A percentile compares a stretch with the other conserved stretches of the same genome.
Evolutionary conservation across 805 yeast genomes (phyloP).

Genomic region (Pichia paraexigua): DNA sequence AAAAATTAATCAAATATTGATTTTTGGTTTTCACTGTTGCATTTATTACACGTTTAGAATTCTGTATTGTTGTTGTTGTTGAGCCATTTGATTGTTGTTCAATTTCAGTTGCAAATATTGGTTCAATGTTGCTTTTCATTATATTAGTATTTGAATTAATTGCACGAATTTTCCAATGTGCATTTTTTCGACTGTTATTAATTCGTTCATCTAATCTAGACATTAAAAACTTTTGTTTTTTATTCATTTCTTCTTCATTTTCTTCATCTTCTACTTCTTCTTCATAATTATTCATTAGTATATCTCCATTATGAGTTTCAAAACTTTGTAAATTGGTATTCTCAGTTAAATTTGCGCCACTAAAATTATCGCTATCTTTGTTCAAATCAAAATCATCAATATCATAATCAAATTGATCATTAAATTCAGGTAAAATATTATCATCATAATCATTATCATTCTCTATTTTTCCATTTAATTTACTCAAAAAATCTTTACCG

Average conservation of each 20-base stretch:
- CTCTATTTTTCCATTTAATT: slow-evolving; percentile 4
- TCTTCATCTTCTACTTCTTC: not conserved
- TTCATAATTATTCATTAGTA: not conserved
- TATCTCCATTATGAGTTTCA: not conserved
- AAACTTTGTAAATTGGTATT: not conserved
- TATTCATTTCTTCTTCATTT: not conserved
- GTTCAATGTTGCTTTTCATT: not conserved
- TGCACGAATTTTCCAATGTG: slow-evolving; percentile 10
- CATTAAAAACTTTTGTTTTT: slow-evolving; percentile 1
- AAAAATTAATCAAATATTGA: slow-evolving; percentile 14
- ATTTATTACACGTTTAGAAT: not conserved
- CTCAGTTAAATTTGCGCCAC: slow-evolving; percentile 1
- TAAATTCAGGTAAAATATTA: slow-evolving; percentile 1
- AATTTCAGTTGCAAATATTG: not conserved
- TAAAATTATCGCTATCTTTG: not conserved
- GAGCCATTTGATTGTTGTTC: not conserved
- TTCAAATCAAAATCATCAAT: slow-evolving; percentile 8
- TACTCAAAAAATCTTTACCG: slow-evolving; percentile 2
- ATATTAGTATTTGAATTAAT: not conserved
- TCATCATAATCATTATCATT: not conserved
- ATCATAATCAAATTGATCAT: slow-evolving; percentile 7
- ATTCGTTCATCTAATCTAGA: slow-evolving; percentile 1
- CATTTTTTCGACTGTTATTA: not conserved
- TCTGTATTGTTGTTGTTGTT: not conserved
- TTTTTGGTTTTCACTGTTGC: not conserved